phyloP scores from a whole-genome alignment of 2,329 filamentous ascomycete genomes.

The Pseudogymnoascus destructans region DNA sequence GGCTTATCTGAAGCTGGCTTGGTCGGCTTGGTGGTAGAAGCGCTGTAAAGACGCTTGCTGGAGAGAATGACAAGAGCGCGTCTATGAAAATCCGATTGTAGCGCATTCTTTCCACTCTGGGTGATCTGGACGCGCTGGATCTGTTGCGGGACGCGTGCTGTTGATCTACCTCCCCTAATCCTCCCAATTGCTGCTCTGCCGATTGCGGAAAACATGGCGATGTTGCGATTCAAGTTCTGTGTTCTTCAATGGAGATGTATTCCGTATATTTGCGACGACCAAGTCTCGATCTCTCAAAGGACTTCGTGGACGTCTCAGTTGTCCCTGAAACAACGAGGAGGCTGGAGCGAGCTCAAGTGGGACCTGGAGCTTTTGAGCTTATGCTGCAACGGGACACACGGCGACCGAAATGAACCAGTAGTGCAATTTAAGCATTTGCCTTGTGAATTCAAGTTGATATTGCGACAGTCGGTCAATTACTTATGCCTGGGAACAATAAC shows the following conservation, averaged over 20 bases:
- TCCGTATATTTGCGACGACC: background rate
- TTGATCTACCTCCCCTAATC: slow-evolving; percentile 18
- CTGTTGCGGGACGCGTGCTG: slow-evolving; percentile 19
- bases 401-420: background rate
- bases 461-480: background rate
- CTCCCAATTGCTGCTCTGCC: slow-evolving; percentile 24
- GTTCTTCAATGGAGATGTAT: background rate
- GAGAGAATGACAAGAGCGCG: slow-evolving; percentile 11
- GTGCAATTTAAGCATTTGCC: slow-evolving; percentile 6
- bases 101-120: slow-evolving; percentile 11
- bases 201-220: slow-evolving; percentile 25
- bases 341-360: slow-evolving; percentile 5
- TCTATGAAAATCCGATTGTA: slow-evolving; percentile 13
- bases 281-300: slow-evolving; percentile 2
- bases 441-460: slow-evolving; percentile 6
- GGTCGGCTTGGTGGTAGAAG: slow-evolving; percentile 16
- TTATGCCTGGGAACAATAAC: background rate
- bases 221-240: background rate
- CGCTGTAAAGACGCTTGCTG: slow-evolving; percentile 15
- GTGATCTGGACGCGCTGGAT: slow-evolving; percentile 19
- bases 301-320: background rate
- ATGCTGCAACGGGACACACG: background rate
- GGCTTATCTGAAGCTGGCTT: slow-evolving; percentile 17
- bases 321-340: slow-evolving; percentile 9
- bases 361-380: background rate